These are phyloP conservation scores for Globisporangium alternatum DNA, from an alignment of 352 stramenopile species.

Conservation along the genomic window DNA sequence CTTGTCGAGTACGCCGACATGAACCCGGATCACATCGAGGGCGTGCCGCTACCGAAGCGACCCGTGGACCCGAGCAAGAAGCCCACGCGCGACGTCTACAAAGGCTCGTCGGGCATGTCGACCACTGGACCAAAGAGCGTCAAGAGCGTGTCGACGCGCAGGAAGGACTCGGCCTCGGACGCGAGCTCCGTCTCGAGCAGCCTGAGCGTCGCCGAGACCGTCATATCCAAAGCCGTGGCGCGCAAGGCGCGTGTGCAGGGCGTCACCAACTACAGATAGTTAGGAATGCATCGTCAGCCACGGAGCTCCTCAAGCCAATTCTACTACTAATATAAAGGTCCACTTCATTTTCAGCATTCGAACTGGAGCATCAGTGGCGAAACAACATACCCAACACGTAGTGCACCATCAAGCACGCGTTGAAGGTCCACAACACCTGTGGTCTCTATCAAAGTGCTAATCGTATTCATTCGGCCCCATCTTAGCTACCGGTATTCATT, in stretches of 20 bases:
- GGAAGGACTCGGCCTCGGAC: constrained; percentile 52
- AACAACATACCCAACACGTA: background rate
- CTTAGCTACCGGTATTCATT: background rate
- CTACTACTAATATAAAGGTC: background rate
- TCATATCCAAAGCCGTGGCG: constrained; percentile 70
- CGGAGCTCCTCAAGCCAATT: background rate
- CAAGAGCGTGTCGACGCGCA: constrained; percentile 43
- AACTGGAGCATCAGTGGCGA: background rate
- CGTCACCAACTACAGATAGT: constrained; percentile 51
- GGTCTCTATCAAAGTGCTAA: background rate
- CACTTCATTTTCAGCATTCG: background rate
- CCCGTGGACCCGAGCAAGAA: constrained; percentile 56
- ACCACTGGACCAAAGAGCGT: constrained; percentile 44
- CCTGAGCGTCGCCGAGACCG: constrained; percentile 61
- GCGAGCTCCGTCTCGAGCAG: constrained; percentile 61
- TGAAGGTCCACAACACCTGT: background rate
- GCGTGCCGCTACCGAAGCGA: constrained; percentile 49
- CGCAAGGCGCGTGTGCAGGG: constrained; percentile 53
- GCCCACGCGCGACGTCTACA: constrained; percentile 53
- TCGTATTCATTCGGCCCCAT: background rate
- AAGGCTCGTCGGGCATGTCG: constrained; percentile 36
- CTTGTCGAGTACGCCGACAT: constrained; percentile 63
- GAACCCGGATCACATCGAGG: constrained; percentile 67
- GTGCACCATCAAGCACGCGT: background rate
- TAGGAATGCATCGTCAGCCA: background rate